Conservation (phyloP, 2,329 filamentous ascomycete genomes). For the Pseudomassariella vexata region DNA sequence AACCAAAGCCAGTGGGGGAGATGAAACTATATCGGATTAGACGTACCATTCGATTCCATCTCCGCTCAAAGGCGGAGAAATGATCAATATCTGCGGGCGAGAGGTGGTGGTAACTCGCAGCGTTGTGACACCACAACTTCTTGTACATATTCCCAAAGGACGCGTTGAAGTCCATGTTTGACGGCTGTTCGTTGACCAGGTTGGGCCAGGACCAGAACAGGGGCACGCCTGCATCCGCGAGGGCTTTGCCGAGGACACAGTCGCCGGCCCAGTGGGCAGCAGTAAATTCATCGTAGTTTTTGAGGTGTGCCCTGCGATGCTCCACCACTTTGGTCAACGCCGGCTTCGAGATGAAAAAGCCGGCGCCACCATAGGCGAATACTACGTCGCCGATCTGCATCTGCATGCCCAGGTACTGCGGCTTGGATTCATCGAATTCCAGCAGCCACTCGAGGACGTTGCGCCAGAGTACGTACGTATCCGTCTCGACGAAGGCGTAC, state of each 20-base stretch:
- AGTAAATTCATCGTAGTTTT: conserved; percentile 38
- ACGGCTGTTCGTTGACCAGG: conserved; percentile 31
- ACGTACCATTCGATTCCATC: conserved; percentile 23
- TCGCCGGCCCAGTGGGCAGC: conserved; percentile 42
- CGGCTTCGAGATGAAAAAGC: conserved; percentile 44
- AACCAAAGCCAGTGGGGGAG: too few relatives aligned
- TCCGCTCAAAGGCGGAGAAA: conserved; percentile 39
- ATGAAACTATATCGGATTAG: too few relatives aligned
- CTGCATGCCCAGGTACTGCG: conserved; percentile 48
- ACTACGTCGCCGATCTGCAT: conserved; percentile 43
- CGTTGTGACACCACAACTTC: conserved; percentile 43
- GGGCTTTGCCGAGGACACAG: conserved; percentile 40
- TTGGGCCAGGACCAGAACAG: conserved; percentile 42
- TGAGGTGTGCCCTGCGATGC: conserved; percentile 32
- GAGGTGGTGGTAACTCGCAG: conserved; percentile 43
- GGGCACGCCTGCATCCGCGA: conserved; percentile 37
- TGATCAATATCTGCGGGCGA: conserved; percentile 31
- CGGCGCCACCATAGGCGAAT: conserved; percentile 48
- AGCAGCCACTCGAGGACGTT: conserved; percentile 49
- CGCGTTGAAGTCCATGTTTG: conserved; percentile 35
- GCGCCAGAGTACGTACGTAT: conserved; percentile 50
- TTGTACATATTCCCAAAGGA: conserved; percentile 31
- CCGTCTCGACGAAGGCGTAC: conserved; percentile 55
- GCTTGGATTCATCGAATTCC: conserved; percentile 38
- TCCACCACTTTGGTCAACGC: conserved; percentile 38